A percentile compares a stretch with the other conserved stretches of the same genome.
Conservation (phyloP, 495 filamentous ascomycete genomes). For the Pseudomonodictys pantanalensis region DNA sequence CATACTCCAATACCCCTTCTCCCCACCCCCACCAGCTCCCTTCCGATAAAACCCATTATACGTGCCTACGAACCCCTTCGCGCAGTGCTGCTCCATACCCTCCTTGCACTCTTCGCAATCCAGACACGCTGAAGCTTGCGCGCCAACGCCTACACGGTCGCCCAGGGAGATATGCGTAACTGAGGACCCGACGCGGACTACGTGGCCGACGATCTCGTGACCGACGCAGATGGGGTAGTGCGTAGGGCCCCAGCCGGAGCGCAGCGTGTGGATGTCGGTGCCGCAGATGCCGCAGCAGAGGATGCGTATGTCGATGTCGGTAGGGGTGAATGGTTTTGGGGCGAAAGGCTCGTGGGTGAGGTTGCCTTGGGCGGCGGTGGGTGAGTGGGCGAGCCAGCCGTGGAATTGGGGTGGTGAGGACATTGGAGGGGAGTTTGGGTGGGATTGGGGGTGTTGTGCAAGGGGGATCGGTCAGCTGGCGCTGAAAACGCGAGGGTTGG, state of each 20-base stretch:
- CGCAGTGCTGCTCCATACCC: constrained; percentile 66
- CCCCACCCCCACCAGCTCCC: constrained; percentile 56
- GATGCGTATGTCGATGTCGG: constrained; percentile 74
- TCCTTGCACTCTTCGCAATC: constrained; percentile 69
- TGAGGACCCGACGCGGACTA: constrained; percentile 64
- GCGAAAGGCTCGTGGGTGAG: constrained; percentile 69
- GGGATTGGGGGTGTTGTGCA: background rate
- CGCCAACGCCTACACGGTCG: constrained; percentile 83
- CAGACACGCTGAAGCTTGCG: constrained; percentile 79
- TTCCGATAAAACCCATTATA: no score
- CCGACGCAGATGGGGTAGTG: constrained; percentile 71
- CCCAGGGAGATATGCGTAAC: constrained; percentile 62
- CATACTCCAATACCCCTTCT: constrained; percentile 46
- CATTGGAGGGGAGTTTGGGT: constrained; percentile 14
- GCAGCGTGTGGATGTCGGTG: constrained; percentile 70
- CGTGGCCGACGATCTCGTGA: constrained; percentile 81
- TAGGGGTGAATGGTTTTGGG: constrained; percentile 62
- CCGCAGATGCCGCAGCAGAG: constrained; percentile 85
- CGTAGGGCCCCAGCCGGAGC: constrained; percentile 68
- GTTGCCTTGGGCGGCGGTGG: constrained; percentile 59
- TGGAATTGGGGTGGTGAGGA: constrained; percentile 56
- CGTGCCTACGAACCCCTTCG: constrained; percentile 54
- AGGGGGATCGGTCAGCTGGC: background rate
- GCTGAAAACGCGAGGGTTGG: no score
- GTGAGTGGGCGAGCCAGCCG: constrained; percentile 75